A percentile compares a stretch with the other conserved stretches of the same genome.
Evolutionary conservation across 2,329 filamentous ascomycete genomes (phyloP).

Genomic region (Tolypocladium ovalisporum): DNA sequence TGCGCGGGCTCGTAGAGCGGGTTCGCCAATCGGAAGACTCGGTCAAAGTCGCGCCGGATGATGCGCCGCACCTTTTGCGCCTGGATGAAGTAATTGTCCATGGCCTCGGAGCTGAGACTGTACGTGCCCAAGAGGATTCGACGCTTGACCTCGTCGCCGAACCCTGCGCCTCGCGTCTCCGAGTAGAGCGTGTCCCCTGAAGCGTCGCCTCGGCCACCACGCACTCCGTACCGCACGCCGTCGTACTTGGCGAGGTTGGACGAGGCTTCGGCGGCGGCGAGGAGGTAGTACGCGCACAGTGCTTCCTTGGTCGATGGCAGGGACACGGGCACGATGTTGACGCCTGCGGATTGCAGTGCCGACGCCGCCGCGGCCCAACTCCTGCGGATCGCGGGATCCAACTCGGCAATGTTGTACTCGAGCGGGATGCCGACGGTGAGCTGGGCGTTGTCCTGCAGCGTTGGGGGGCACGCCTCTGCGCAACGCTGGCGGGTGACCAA

Average conservation of each 20-base stretch:
- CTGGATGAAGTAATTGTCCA: constrained; percentile 94
- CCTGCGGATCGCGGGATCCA: constrained; percentile 56
- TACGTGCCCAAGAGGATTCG: constrained; percentile 86
- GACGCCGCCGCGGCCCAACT: constrained; percentile 58
- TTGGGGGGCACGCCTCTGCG: constrained; percentile 14
- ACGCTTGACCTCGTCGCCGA: constrained; percentile 76
- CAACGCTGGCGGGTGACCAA: constrained; percentile 40
- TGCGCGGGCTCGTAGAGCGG: constrained; percentile 47
- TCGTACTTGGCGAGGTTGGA: constrained; percentile 97
- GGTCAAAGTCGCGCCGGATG: constrained; percentile 79
- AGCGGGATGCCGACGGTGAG: constrained; percentile 46
- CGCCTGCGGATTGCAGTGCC: constrained; percentile 51
- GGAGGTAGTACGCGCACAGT: constrained; percentile 86
- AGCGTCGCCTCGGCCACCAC: constrained; percentile 39
- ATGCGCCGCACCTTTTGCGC: constrained; percentile 79
- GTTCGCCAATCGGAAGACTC: constrained; percentile 60
- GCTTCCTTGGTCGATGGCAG: constrained; percentile 77
- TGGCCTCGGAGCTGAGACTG: constrained; percentile 77
- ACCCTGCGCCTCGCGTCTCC: constrained; percentile 58
- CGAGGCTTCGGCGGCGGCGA: constrained; percentile 88
- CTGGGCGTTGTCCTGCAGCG: constrained; percentile 14
- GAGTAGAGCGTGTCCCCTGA: constrained; percentile 62
- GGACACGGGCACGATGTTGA: constrained; percentile 63
- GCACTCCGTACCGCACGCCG: constrained; percentile 78
- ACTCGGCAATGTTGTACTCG: constrained; percentile 83